Conservation (phyloP, 225 moss, liverwort and hornwort genomes). For the Polytrichum formosum region DNA sequence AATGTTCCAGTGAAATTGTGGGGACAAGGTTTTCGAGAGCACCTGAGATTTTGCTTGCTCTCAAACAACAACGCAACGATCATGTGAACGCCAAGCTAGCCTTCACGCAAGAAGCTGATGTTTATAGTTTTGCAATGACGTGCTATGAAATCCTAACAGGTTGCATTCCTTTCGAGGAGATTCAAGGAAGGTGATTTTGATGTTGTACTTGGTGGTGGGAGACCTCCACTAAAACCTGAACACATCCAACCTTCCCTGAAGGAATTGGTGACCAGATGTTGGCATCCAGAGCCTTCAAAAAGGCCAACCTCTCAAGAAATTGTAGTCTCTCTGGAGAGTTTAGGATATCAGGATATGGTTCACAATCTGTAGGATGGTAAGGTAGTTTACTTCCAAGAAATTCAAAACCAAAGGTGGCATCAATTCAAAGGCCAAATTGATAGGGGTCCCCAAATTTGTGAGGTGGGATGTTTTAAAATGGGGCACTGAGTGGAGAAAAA, state of each 20-base stretch:
- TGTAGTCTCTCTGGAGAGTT: too few relatives aligned
- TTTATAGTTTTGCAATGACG: conserved; percentile 30
- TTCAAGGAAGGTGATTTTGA: background rate
- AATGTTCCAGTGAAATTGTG: background rate
- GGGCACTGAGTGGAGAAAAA: too few relatives aligned
- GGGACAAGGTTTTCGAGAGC: conserved; percentile 7
- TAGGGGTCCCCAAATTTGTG: too few relatives aligned
- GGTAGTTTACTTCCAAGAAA: too few relatives aligned
- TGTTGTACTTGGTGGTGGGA: conserved; percentile 5
- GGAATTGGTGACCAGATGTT: conserved; percentile 14
- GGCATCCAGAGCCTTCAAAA: conserved; percentile 6
- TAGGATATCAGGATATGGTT: too few relatives aligned
- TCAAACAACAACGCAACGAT: background rate
- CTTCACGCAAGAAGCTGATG: conserved; percentile 11
- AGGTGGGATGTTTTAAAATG: too few relatives aligned
- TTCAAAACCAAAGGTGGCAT: too few relatives aligned
- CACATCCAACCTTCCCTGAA: conserved; percentile 1
- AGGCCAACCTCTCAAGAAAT: conserved; percentile 10
- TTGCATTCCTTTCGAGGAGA: conserved; percentile 2
- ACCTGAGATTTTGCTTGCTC: background rate
- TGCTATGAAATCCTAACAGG: conserved; percentile 24
- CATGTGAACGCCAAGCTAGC: too few relatives aligned
- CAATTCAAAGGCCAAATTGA: too few relatives aligned
- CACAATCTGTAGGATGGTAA: too few relatives aligned
- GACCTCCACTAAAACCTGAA: conserved; percentile 15